Evolutionary conservation across 1,139 yeast genomes (phyloP).

Genomic region (Taiozyma onychis): DNA sequence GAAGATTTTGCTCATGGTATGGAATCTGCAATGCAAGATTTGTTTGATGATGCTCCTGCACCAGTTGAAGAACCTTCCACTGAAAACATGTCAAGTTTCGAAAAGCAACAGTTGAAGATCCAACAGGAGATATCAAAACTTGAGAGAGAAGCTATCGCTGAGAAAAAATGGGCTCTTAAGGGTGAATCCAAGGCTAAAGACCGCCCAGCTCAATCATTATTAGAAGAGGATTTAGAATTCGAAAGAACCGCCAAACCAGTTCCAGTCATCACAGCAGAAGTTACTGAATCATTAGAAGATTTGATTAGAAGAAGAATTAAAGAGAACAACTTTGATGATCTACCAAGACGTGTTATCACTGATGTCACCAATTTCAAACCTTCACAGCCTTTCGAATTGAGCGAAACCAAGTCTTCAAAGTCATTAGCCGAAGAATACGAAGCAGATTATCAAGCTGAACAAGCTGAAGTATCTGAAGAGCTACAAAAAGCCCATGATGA

Average conservation of each 20-base stretch:
- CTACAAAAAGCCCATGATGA: constrained; percentile 72
- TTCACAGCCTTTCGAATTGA: constrained; percentile 49
- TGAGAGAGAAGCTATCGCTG: constrained; percentile 85
- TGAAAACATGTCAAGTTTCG: constrained; percentile 63
- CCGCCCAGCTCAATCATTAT: constrained; percentile 77
- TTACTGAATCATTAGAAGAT: constrained; percentile 83
- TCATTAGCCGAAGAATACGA: constrained; percentile 92
- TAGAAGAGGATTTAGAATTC: constrained; percentile 64
- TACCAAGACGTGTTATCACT: constrained; percentile 64
- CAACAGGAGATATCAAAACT: constrained; percentile 71
- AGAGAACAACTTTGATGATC: constrained; percentile 75
- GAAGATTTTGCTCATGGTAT: constrained; percentile 52
- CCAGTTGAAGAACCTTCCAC: constrained; percentile 24
- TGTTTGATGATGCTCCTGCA: constrained; percentile 42
- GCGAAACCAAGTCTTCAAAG: constrained; percentile 79
- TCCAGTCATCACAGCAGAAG: constrained; percentile 87
- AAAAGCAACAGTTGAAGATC: constrained; percentile 73
- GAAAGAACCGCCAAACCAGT: constrained; percentile 79
- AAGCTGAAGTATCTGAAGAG: constrained; percentile 46
- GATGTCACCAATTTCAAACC: constrained; percentile 56
- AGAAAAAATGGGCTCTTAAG: constrained; percentile 89
- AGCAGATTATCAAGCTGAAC: constrained; percentile 59
- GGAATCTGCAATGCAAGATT: constrained; percentile 55
- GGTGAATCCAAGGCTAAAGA: constrained; percentile 85
- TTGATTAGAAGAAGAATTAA: constrained; percentile 77